Evolutionary conservation across 73 alveolate genomes (phyloP).

Genomic region (Stentor coeruleus): DNA sequence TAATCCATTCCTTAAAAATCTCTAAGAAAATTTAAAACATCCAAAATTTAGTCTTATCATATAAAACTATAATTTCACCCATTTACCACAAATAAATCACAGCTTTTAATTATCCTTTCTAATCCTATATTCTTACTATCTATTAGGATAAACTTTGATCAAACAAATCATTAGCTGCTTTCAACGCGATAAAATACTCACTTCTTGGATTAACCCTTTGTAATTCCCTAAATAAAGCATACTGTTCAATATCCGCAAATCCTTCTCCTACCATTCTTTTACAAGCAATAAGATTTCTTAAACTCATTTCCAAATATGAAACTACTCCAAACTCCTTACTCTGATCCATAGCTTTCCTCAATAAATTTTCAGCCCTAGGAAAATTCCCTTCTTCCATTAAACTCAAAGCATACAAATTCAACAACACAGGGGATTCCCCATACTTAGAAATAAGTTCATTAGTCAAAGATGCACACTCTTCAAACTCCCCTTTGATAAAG

Average conservation of each 20-base stretch:
- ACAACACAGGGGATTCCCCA: conserved; percentile 4
- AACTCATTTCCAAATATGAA: background rate
- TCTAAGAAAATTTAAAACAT: no score
- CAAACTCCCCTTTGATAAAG: background rate
- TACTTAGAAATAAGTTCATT: background rate
- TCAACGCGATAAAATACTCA: background rate
- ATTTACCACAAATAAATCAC: no score
- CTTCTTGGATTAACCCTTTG: background rate
- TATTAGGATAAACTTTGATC: background rate
- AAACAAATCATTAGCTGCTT: background rate
- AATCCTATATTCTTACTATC: background rate
- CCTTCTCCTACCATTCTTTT: background rate
- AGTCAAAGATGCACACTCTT: background rate
- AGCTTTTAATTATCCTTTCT: background rate
- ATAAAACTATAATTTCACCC: no score
- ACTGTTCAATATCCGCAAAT: background rate
- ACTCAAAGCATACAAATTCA: background rate
- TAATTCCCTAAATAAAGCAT: background rate
- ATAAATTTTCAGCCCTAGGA: background rate
- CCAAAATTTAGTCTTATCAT: no score
- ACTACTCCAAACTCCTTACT: background rate
- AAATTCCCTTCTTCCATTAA: conserved; percentile 10
- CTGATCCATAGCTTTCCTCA: background rate
- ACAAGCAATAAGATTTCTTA: conserved; percentile 11
- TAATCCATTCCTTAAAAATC: no score